Evolutionary conservation across 257 asterid genomes (phyloP), one percentile per base, ranked within the genome.

Genomic region (Anisodus acutangulus): DNA sequence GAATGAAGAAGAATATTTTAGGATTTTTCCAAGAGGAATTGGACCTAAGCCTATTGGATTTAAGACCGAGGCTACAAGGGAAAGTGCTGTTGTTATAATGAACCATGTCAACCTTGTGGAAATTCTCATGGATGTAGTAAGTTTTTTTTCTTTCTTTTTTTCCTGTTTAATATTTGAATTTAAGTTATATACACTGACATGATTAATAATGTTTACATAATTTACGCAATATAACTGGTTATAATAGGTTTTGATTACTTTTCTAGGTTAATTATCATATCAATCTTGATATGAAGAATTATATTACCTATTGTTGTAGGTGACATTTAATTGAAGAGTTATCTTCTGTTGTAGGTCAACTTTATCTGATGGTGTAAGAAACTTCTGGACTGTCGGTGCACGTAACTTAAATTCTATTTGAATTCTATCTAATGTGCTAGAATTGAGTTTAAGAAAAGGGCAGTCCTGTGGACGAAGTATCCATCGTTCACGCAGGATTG

Each of bases 91-190:
- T 4, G 85, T 90, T 12, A 68, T 88, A 12, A 81, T 81, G 82
- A 53, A 45, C 37, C 89, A 86, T 17, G 37, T 72, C 3, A 83
- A 82, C 19, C 49, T 91, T 16, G 84, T 88, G n/a, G 87, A 87
- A 26, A 82, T 90, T 22, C 83, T 93, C 82, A 90, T 90, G 95
- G 85, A 91, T 64, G 86, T 86, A 94, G 97, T 93, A 80, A 13
- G 43, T n/a, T 8, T 9, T 17, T 79, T 13, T 1, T 47, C n/a
- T 8, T 54, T 1, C 19, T 39, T 8, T 54, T 17, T 1, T 58
- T 47, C 6, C 35, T 10, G 16, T 47, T 72, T 17, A 19, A 10
- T 6, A n/a, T 35, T 78, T 39, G 3, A 0, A 45, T 72, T 72
- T 47, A 49, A 19, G 60, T 51, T 59, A 13, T 53, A 69, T 6